Evolutionary conservation across 108 stramenopile genomes (phyloP).

Genomic region (Fistulifera pelliculosa): DNA sequence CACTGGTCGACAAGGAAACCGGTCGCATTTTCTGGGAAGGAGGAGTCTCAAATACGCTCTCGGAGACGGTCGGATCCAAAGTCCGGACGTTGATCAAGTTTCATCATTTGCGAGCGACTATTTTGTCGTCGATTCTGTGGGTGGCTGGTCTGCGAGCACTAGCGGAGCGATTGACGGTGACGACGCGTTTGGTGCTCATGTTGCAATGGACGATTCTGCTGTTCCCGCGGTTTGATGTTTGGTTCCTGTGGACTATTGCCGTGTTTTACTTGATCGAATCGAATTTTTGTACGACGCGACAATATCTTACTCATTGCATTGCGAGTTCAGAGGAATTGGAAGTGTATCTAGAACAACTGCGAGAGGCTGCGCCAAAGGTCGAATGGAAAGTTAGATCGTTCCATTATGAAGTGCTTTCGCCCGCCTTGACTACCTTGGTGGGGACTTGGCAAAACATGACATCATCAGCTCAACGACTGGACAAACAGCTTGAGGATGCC

Average conservation of each 20-base stretch:
- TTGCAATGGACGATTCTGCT: constrained; percentile 27
- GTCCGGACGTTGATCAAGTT: neutral
- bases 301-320: constrained; percentile 59
- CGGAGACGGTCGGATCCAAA: neutral
- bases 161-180: no score
- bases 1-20: constrained; percentile 56
- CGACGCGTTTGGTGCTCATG: constrained; percentile 3
- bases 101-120: neutral
- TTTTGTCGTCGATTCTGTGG: neutral
- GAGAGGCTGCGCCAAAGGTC: constrained; percentile 40
- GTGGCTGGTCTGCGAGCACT: neutral
- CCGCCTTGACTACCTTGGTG: no score
- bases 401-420: constrained; percentile 46
- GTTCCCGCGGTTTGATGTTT: constrained; percentile 12
- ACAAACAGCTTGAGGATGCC: no score
- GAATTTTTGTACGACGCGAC: constrained; percentile 57
- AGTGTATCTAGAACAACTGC: constrained; percentile 44
- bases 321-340: constrained; percentile 50
- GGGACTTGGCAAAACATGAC: no score
- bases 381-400: constrained; percentile 73
- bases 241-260: constrained; percentile 24
- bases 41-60: neutral
- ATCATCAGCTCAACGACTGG: neutral
- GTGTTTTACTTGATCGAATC: constrained; percentile 66
- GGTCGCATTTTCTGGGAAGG: constrained; percentile 60